These are phyloP conservation scores for Botrytis cinerea DNA, from an alignment of 2,329 filamentous ascomycete genomes.

Conservation along the genomic window DNA sequence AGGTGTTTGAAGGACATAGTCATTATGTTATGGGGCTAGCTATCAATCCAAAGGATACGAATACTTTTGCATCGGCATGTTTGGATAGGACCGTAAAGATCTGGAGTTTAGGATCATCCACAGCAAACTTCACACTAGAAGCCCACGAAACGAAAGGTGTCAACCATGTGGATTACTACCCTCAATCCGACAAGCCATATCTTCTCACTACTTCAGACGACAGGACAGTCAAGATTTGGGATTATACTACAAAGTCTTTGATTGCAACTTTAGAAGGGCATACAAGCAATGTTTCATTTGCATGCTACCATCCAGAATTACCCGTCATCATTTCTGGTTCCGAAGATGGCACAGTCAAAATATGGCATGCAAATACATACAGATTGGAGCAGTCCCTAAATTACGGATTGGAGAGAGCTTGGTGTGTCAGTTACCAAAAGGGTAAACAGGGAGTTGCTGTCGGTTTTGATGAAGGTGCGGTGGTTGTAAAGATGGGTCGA, in stretches of 20 bases:
- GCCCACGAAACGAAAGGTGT: slow-evolving; percentile 97
- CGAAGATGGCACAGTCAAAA: slow-evolving; percentile 94
- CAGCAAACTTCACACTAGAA: slow-evolving; percentile 94
- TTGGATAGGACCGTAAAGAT: slow-evolving; percentile 97
- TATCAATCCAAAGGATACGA: slow-evolving; percentile 97
- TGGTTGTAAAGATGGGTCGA: slow-evolving; percentile 95
- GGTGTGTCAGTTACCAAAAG: slow-evolving; percentile 96
- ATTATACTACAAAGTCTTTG: slow-evolving; percentile 96
- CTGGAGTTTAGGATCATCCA: slow-evolving; percentile 92
- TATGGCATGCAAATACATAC: slow-evolving; percentile 99
- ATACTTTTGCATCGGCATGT: slow-evolving; percentile 90
- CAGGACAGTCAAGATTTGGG: slow-evolving; percentile 96
- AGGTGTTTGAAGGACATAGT: slow-evolving; percentile 93
- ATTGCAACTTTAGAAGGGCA: slow-evolving; percentile 97
- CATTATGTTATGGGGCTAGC: slow-evolving; percentile 97
- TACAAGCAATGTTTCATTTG: slow-evolving; percentile 97
- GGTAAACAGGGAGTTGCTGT: slow-evolving; percentile 93
- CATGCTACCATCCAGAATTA: slow-evolving; percentile 94
- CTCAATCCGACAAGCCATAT: slow-evolving; percentile 75
- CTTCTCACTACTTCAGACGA: slow-evolving; percentile 96
- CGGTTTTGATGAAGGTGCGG: slow-evolving; percentile 95
- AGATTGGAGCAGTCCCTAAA: slow-evolving; percentile 92
- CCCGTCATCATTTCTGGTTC: slow-evolving; percentile 97
- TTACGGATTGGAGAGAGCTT: slow-evolving; percentile 93
- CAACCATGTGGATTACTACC: slow-evolving; percentile 93